Evolutionary conservation across 495 filamentous ascomycete genomes (phyloP).

Genomic region (Podospora pseudoanserina): DNA sequence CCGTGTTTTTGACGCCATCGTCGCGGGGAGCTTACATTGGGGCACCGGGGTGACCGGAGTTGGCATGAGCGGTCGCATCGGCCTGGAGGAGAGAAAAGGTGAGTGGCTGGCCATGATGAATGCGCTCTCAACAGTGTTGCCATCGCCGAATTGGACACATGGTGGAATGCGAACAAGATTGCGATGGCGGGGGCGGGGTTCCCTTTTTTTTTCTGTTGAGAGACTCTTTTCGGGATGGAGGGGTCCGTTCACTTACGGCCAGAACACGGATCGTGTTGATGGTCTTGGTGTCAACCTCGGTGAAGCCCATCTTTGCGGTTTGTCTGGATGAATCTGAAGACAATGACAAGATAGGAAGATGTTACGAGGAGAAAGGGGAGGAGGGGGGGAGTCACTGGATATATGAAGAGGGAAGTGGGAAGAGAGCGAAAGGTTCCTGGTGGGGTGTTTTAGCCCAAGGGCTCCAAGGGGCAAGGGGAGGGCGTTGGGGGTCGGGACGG

Average conservation of each 20-base stretch:
- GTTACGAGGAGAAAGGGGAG: constrained; percentile 25
- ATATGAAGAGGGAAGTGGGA: constrained; percentile 26
- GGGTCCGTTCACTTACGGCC: constrained; percentile 63
- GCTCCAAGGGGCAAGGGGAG: not conserved
- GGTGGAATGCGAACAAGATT: not conserved
- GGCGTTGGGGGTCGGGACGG: constrained; percentile 3
- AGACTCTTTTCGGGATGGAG: constrained; percentile 16
- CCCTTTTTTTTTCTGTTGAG: constrained; percentile 20
- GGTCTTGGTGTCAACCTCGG: constrained; percentile 77
- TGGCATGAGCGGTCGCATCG: constrained; percentile 94
- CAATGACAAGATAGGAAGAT: constrained; percentile 20
- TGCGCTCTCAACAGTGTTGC: not conserved
- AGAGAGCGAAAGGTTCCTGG: constrained; percentile 28
- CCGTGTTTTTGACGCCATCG: constrained; percentile 10
- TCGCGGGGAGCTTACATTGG: constrained; percentile 62
- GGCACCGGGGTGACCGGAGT: constrained; percentile 97
- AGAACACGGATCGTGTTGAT: constrained; percentile 97
- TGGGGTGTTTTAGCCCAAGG: constrained; percentile 30
- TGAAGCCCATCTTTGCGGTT: constrained; percentile 77
- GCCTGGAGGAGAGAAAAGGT: constrained; percentile 54
- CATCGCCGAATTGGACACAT: not conserved
- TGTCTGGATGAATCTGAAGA: constrained; percentile 26
- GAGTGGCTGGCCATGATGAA: constrained; percentile 20
- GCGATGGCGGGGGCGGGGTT: constrained; percentile 43
- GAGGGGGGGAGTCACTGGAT: constrained; percentile 17